A percentile compares a stretch with the other conserved stretches of the same genome.
These are phyloP conservation scores for Geranium incanum DNA, from an alignment of 441 rosid genomes.

Conservation along the genomic window DNA sequence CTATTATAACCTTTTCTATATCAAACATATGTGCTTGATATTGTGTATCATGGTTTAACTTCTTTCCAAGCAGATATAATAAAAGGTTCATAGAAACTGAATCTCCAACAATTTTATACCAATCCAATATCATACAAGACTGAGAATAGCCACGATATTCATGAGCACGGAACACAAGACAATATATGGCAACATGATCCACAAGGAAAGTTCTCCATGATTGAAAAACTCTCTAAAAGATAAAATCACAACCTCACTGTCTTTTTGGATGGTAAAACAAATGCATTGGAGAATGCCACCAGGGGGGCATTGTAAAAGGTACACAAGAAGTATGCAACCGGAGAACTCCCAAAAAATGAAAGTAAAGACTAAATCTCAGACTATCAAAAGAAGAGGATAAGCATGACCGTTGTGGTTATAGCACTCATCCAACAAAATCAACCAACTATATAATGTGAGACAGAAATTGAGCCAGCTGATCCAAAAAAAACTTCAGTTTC, in stretches of 20 bases:
- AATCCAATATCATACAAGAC: neutral
- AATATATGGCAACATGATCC: neutral
- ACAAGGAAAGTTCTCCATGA: neutral
- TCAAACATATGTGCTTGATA: neutral
- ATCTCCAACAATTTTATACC: neutral
- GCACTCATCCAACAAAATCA: neutral
- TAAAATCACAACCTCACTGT: neutral
- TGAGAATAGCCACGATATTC: neutral
- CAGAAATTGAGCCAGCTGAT: neutral
- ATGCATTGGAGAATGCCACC: neutral
- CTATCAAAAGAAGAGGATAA: neutral
- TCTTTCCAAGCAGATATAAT: neutral
- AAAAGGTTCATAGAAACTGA: neutral
- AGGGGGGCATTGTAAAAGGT: neutral
- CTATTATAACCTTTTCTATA: neutral
- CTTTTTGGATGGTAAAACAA: neutral
- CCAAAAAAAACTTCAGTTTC: neutral
- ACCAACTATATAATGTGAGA: neutral
- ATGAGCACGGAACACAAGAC: neutral
- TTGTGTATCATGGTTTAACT: neutral
- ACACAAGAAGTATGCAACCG: neutral
- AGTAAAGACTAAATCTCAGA: neutral
- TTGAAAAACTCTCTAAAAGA: neutral
- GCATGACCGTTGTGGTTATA: neutral
- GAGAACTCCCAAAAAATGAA: neutral